phyloP scores from a whole-genome alignment of 2,329 filamentous ascomycete species.

The Aspergillus melleus region DNA sequence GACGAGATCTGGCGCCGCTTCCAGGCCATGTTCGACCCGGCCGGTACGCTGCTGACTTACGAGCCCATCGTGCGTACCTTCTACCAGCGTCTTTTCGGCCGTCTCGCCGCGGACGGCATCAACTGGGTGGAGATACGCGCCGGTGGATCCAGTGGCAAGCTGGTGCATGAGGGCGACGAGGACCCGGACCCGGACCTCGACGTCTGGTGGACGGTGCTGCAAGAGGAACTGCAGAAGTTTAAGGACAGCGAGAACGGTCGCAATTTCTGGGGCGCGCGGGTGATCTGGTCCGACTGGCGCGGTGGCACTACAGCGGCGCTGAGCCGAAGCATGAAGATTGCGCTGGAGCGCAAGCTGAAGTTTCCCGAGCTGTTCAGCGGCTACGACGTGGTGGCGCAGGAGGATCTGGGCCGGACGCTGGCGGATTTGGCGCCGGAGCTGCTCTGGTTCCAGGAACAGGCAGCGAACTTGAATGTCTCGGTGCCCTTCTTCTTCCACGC shows the following conservation, averaged over 20 bases:
- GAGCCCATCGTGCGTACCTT: slow-evolving; percentile 81
- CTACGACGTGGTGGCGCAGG: slow-evolving; percentile 85
- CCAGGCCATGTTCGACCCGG: slow-evolving; percentile 67
- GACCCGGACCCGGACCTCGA: slow-evolving; percentile 66
- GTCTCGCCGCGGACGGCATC: slow-evolving; percentile 74
- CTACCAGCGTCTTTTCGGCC: slow-evolving; percentile 66
- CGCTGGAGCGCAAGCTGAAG: slow-evolving; percentile 74
- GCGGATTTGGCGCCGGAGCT: slow-evolving; percentile 75
- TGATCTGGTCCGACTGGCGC: slow-evolving; percentile 79
- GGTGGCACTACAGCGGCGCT: slow-evolving; percentile 22
- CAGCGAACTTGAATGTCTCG: slow-evolving; percentile 69
- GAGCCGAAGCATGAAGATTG: slow-evolving; percentile 70
- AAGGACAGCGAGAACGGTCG: slow-evolving; percentile 66
- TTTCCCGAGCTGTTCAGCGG: slow-evolving; percentile 78
- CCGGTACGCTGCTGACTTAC: slow-evolving; percentile 74
- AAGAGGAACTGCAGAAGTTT: slow-evolving; percentile 75
- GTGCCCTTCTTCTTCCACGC: slow-evolving; percentile 95
- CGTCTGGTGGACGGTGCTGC: slow-evolving; percentile 65
- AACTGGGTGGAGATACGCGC: slow-evolving; percentile 78
- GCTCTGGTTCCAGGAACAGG: slow-evolving; percentile 88
- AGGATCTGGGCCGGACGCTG: slow-evolving; percentile 75
- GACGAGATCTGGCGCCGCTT: slow-evolving; percentile 86
- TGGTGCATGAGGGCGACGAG: slow-evolving; percentile 61
- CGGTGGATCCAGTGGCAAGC: slow-evolving; percentile 71
- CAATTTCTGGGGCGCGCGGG: slow-evolving; percentile 76